phyloP scores from a whole-genome alignment of 2,329 filamentous ascomycete genomes.

The Ceratocystis albifundus region DNA sequence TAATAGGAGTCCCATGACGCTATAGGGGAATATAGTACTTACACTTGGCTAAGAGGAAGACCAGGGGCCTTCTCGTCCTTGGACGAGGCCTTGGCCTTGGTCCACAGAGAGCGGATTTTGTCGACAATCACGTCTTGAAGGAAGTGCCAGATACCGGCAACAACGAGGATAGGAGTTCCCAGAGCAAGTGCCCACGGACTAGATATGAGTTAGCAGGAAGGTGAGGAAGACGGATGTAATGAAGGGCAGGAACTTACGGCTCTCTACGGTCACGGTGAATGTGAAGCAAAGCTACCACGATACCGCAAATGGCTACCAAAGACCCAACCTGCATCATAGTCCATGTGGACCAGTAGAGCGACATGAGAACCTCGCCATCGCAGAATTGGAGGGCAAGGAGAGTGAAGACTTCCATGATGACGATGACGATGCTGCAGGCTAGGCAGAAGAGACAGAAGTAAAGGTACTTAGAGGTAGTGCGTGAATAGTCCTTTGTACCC shows the following conservation, averaged over 20 bases:
- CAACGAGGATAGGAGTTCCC: slow-evolving; percentile 48
- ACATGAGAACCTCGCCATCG: slow-evolving; percentile 48
- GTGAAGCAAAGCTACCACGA: slow-evolving; percentile 43
- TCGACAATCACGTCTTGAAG: slow-evolving; percentile 34
- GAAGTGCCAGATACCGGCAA: slow-evolving; percentile 43
- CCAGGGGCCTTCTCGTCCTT: slow-evolving; percentile 26
- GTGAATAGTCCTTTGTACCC: slow-evolving; percentile 29
- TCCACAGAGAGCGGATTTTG: slow-evolving; percentile 30
- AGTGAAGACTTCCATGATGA: slow-evolving; percentile 45
- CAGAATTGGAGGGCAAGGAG: slow-evolving; percentile 47
- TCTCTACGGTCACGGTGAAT: slow-evolving; percentile 39
- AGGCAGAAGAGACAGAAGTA: slow-evolving; percentile 37
- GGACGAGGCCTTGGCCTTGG: slow-evolving; percentile 26
- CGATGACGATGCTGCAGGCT: slow-evolving; percentile 34
- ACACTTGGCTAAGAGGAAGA: slow-evolving; percentile 37
- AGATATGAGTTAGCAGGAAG: slow-evolving; percentile 15
- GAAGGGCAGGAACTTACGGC: slow-evolving; percentile 34
- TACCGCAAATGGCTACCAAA: slow-evolving; percentile 46
- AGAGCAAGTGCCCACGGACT: slow-evolving; percentile 48
- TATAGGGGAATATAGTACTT: slow-evolving; percentile 26
- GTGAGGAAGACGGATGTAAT: background rate
- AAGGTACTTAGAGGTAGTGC: slow-evolving; percentile 35
- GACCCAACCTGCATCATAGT: slow-evolving; percentile 48
- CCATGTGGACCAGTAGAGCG: slow-evolving; percentile 51
- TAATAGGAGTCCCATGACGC: slow-evolving; percentile 25